Conservation (phyloP, 2,329 filamentous ascomycete genomes). For the Diaporthe citriasiana region DNA sequence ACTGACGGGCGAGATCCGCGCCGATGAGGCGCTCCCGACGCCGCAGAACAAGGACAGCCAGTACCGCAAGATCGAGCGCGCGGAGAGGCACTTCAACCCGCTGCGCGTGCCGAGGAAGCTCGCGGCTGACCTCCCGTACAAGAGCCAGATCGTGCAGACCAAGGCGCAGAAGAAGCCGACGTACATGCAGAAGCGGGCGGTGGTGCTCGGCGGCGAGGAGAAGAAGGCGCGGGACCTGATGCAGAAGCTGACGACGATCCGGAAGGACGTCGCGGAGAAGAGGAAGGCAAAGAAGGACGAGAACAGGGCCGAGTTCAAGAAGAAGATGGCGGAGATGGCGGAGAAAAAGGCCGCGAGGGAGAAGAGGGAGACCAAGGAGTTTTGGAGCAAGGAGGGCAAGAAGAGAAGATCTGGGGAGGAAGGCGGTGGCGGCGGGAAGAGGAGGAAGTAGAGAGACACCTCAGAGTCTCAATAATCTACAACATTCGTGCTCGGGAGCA, state of each 20-base stretch:
- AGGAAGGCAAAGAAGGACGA: constrained; percentile 89
- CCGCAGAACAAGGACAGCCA: constrained; percentile 87
- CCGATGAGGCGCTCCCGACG: constrained; percentile 79
- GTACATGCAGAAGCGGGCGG: constrained; percentile 95
- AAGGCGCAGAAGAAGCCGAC: constrained; percentile 84
- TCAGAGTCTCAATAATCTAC: neutral
- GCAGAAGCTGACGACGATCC: constrained; percentile 91
- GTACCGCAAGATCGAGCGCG: constrained; percentile 79
- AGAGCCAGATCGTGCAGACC: constrained; percentile 88
- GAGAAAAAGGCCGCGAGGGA: constrained; percentile 90
- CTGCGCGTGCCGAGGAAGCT: constrained; percentile 83
- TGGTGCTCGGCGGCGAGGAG: constrained; percentile 89
- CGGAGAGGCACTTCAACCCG: constrained; percentile 82
- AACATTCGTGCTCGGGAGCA: neutral
- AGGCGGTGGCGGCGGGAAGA: constrained; percentile 56
- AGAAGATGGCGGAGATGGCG: constrained; percentile 83
- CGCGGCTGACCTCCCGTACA: constrained; percentile 89
- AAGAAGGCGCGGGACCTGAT: constrained; percentile 89
- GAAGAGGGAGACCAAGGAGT: constrained; percentile 93
- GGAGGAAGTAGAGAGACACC: constrained; percentile 49
- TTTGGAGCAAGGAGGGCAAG: constrained; percentile 91
- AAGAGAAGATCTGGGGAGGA: constrained; percentile 65
- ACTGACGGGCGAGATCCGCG: constrained; percentile 90
- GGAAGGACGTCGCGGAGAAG: constrained; percentile 92
- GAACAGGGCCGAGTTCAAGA: constrained; percentile 82